Conservation (phyloP, 2,329 filamentous ascomycete genomes). For the Fusarium nematophilum region DNA sequence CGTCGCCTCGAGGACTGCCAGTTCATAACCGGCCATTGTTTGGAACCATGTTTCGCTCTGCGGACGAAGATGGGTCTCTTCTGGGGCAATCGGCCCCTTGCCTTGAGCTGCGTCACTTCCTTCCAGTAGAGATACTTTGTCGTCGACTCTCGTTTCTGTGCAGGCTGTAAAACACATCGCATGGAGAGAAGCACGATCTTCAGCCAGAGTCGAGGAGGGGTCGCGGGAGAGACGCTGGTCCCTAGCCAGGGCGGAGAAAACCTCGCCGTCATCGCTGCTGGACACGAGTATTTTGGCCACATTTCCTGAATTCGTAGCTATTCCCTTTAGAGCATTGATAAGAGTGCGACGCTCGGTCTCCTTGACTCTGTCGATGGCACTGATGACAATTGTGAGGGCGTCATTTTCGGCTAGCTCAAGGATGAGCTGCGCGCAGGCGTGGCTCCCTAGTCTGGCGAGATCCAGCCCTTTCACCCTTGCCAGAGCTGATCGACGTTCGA, state of each 20-base stretch:
- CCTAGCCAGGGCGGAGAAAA: neutral
- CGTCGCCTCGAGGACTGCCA: neutral
- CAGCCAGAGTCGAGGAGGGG: too few species aligned
- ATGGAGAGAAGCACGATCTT: too few species aligned
- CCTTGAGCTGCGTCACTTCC: too few species aligned
- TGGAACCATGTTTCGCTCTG: too few species aligned
- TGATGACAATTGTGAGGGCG: conserved; percentile 12
- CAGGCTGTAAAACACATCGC: too few species aligned
- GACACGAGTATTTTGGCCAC: too few species aligned
- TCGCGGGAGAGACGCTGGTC: too few species aligned
- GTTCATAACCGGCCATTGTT: conserved; percentile 7
- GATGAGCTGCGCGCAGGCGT: conserved; percentile 12
- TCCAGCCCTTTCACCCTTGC: neutral
- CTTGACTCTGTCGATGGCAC: conserved; percentile 1
- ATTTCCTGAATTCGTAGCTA: conserved; percentile 13
- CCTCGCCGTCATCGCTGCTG: neutral
- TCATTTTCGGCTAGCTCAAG: conserved; percentile 14
- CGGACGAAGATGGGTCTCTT: too few species aligned
- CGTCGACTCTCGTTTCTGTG: too few species aligned
- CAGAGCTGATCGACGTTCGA: conserved; percentile 3
- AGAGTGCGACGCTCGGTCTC: neutral
- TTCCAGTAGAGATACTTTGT: too few species aligned
- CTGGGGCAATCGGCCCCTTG: too few species aligned
- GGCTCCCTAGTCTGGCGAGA: neutral
- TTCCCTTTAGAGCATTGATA: neutral